Evolutionary conservation across 2,329 filamentous ascomycete genomes (phyloP).

Genomic region (Alternaria sp.): DNA sequence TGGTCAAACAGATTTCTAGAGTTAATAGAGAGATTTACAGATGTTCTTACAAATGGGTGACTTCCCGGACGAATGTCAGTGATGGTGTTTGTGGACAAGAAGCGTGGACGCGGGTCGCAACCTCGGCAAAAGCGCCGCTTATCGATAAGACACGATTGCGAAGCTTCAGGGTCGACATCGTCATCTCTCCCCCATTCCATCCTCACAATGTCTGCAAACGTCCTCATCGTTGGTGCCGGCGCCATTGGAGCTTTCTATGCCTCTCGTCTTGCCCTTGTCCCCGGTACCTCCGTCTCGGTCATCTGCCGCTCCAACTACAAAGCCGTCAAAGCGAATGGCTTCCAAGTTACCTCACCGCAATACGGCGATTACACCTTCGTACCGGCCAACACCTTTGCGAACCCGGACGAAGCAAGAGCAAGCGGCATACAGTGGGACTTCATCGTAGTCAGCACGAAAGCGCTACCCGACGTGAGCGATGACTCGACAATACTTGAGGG

Average conservation of each 20-base stretch:
- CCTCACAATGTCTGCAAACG: constrained; percentile 52
- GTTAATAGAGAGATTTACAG: not conserved
- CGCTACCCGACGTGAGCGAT: constrained; percentile 68
- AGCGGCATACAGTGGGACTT: constrained; percentile 64
- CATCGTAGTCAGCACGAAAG: constrained; percentile 74
- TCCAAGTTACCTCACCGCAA: constrained; percentile 67
- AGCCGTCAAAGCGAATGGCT: constrained; percentile 66
- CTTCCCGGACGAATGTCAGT: not conserved
- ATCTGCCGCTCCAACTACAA: constrained; percentile 77
- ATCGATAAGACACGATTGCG: not conserved
- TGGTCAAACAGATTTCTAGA: not conserved
- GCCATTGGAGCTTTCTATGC: constrained; percentile 77
- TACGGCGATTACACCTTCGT: constrained; percentile 72
- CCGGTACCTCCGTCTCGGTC: constrained; percentile 67
- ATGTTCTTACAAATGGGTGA: not conserved
- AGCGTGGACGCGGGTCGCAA: not conserved
- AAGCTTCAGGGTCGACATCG: not conserved
- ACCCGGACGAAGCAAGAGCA: constrained; percentile 61
- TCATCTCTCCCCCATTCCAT: not conserved
- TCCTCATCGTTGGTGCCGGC: constrained; percentile 73
- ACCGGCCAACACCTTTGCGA: constrained; percentile 68
- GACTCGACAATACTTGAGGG: constrained; percentile 68
- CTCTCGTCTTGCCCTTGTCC: constrained; percentile 67
- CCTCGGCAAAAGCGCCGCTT: constrained; percentile 12
- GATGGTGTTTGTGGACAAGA: not conserved